Evolutionary conservation across 1,139 yeast species (phyloP), one percentile per base, ranked within the genome.

Genomic region (Zygoascus meyerae): DNA sequence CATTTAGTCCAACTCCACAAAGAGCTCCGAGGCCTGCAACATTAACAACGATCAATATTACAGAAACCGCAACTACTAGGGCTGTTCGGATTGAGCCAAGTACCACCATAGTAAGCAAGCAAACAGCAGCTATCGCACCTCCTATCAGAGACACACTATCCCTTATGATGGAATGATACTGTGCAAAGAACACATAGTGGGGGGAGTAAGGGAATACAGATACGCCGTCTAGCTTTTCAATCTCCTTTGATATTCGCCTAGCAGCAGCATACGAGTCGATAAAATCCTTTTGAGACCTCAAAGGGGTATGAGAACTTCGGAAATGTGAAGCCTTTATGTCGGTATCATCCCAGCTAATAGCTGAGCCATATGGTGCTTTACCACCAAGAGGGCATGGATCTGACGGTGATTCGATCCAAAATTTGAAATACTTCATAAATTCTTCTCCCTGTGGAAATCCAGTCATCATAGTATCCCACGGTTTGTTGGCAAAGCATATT

Each of bases 351-450:
- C 70, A 70, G 1, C 73, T 64, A 14, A 92, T 71, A 0, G 94
- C 74, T 5, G 71, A 67, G 0, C 85, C 75, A 60, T 90, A 92
- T 0, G 97, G 95, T 0, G 97, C 97, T 59, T 86, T 84, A 1
- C 98, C 98, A 2, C 96, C 97, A 29, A 92, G 70, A 1, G 97
- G 97, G 65, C 98, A 92, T 2, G 94, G 89, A 57, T 86, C 95
- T 49, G 95, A 84, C 39, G 86, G 86, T 1, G 86, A 68, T 38
- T 79, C 73, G 29, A 92, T 86, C 98, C 98, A 92, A 41, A 83
- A 78, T 21, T 77, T 66, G 61, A 87, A 83, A 59, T 73, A 87
- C 42, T 69, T 70, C 80, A 86, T 78, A 58, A 92, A 92, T 37
- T 81, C 83, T 0, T 73, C 72, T 15, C 81, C 85, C 54, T 78